Conservation (phyloP, 805 yeast genomes). For the Candida silvicultrix region DNA sequence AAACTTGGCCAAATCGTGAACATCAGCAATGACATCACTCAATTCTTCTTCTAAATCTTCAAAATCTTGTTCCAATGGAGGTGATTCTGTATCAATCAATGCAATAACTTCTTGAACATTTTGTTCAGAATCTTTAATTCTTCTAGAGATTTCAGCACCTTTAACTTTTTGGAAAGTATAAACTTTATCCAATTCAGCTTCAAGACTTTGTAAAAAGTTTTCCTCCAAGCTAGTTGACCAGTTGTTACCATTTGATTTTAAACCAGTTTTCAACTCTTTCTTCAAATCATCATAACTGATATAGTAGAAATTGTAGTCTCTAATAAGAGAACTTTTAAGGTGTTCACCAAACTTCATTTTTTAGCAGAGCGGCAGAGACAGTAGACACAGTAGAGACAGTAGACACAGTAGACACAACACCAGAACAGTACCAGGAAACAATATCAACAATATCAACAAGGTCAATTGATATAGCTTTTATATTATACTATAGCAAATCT, state of each 20-base stretch:
- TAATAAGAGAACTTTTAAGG: conserved; percentile 79
- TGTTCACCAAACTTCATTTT: conserved; percentile 95
- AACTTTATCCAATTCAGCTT: conserved; percentile 86
- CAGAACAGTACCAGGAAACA: too few relatives aligned
- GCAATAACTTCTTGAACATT: conserved; percentile 64
- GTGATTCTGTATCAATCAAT: conserved; percentile 41
- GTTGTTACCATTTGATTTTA: conserved; percentile 43
- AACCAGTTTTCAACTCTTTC: conserved; percentile 65
- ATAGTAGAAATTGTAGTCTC: conserved; percentile 87
- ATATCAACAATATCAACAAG: too few relatives aligned
- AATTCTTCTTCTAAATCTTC: conserved; percentile 71
- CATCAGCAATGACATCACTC: conserved; percentile 90
- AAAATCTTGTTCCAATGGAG: conserved; percentile 60
- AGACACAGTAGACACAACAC: too few relatives aligned
- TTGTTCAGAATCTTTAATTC: conserved; percentile 76
- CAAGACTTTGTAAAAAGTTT: conserved; percentile 67
- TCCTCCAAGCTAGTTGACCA: conserved; percentile 85
- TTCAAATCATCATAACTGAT: conserved; percentile 89
- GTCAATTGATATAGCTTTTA: not conserved
- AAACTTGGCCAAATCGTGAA: conserved; percentile 93
- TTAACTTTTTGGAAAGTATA: conserved; percentile 87
- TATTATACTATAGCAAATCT: too few relatives aligned
- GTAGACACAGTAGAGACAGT: too few relatives aligned
- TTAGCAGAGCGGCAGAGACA: too few relatives aligned
- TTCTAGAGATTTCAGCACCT: conserved; percentile 74